These are phyloP conservation scores for Diaporthe citrichinensis DNA, from an alignment of 2,329 filamentous ascomycete species.

Conservation along the genomic window DNA sequence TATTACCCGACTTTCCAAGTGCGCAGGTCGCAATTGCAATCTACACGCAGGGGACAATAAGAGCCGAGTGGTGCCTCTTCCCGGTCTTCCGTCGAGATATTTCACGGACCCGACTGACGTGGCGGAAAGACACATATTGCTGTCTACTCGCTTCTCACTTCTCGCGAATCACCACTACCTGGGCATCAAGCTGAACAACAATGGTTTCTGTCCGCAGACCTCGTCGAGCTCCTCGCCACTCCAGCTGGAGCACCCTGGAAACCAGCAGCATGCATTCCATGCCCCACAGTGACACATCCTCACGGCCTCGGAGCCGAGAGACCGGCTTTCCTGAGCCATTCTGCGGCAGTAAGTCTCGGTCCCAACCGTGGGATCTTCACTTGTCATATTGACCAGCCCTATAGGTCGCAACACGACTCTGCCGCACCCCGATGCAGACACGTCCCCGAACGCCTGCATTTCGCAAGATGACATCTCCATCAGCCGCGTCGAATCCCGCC, in stretches of 20 bases:
- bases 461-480: constrained; percentile 67
- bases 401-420: constrained; percentile 72
- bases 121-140: neutral
- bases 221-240: constrained; percentile 34
- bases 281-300: constrained; percentile 40
- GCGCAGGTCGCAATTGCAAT: constrained; percentile 34
- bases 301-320: constrained; percentile 51
- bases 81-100: constrained; percentile 17
- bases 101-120: constrained; percentile 9
- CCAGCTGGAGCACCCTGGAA: constrained; percentile 36
- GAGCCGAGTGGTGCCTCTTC: constrained; percentile 37
- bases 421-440: constrained; percentile 73
- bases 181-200: constrained; percentile 35
- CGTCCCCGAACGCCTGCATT: constrained; percentile 69
- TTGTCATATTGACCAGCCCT: neutral
- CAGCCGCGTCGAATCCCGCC: constrained; percentile 57
- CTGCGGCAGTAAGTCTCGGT: constrained; percentile 56
- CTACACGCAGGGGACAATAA: constrained; percentile 13
- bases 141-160: neutral
- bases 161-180: neutral
- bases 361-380: neutral
- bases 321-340: constrained; percentile 69
- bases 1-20: constrained; percentile 7
- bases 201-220: constrained; percentile 40
- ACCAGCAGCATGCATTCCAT: constrained; percentile 39